Base-by-base conservation (phyloP, 345 rosid genomes). In the Camelina laxa region DNA sequence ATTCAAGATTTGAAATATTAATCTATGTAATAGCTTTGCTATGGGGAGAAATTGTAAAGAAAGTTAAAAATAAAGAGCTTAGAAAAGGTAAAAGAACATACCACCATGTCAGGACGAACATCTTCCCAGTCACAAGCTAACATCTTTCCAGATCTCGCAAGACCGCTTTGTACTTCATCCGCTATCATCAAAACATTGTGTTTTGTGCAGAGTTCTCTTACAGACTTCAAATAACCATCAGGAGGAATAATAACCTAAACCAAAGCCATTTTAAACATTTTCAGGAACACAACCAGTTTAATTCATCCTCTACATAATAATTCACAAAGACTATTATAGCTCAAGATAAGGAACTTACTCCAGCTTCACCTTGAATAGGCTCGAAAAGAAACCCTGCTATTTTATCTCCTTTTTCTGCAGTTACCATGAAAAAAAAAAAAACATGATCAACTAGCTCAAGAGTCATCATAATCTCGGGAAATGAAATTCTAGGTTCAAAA, bases 291-390 rank as follows among this genome's bases (percentile, higher is more conserved):
- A 48, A 13, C 50, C 49, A 62, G 38, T 1, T 20, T 45, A 45
- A 57, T 10, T 19, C 22, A 51, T 39, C 55, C 13, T 38, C 44
- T 57, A 36, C 12, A 9, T 2, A 38, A 38, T 10, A 0, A 38
- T 38, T 38, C 1, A 1, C 0, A 38, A 2, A 38, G 41, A 38
- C 10, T 10, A 38, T 0, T 38, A 10, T 38, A 38, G 41, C 13
- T 38, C 1, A 1, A 38, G 0, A 0, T 4, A 38, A 38, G 41
- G 41, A 36, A 39, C 50, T 47, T 16, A 95, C 99, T 86, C 99
- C 97, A 69, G 99, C 97, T 81, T 95, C 99, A 56, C 99, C 99
- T 89, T 92, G 97, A 81, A 95, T 90, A 12, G 99, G 97, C 77
- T 95, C 99, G 31, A 92, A 95, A 73, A 95, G 92, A 86, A 91